A percentile compares a stretch with the other conserved stretches of the same genome.
These are phyloP conservation scores for Geotrichum phurueaensis DNA, from an alignment of 1,139 yeast species.

Conservation along the genomic window DNA sequence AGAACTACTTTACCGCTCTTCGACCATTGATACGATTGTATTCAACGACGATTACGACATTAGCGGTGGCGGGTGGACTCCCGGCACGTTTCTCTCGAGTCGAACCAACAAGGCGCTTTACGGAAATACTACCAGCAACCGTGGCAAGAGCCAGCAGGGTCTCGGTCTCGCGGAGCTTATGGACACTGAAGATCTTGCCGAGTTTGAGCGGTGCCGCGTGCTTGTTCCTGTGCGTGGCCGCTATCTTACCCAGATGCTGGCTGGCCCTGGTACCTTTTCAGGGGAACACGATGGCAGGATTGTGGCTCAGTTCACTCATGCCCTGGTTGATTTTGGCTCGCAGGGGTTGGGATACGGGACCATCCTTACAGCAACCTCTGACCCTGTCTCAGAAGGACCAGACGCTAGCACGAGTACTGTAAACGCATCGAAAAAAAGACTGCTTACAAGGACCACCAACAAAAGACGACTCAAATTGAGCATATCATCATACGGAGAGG, in stretches of 20 bases:
- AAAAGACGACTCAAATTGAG: background rate
- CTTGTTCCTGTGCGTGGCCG: background rate
- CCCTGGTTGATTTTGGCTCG: background rate
- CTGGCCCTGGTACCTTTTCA: background rate
- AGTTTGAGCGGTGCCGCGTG: background rate
- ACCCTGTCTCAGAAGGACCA: background rate
- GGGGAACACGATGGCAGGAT: background rate
- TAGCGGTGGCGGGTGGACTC: background rate
- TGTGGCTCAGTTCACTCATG: background rate
- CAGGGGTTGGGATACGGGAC: background rate
- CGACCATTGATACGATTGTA: background rate
- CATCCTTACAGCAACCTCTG: background rate
- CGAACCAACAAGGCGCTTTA: background rate
- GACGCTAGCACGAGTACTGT: background rate
- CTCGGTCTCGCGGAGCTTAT: background rate
- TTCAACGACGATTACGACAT: background rate
- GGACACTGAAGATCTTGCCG: background rate
- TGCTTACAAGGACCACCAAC: background rate
- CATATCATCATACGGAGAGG: background rate
- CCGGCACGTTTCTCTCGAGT: background rate
- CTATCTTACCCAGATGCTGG: background rate
- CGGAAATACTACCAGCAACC: background rate
- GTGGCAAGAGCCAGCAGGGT: background rate
- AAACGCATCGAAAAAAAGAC: background rate
- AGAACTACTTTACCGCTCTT: background rate